Percentiles rank a stretch among this genome's conserved stretches.
These are phyloP conservation scores for Macrotyloma uniflorum DNA, from an alignment of 306 rosid species.

Conservation along the genomic window DNA sequence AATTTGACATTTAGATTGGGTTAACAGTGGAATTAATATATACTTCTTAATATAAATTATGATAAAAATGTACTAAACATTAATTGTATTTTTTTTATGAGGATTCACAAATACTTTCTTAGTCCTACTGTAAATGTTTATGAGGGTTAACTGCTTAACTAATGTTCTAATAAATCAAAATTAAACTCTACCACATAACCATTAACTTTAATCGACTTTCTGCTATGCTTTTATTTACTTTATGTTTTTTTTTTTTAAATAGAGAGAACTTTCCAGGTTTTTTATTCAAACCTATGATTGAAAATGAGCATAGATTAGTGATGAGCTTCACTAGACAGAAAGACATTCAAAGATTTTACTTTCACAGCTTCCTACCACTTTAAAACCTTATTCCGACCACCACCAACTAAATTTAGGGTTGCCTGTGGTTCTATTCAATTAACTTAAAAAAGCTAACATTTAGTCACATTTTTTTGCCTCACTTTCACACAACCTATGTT, in stretches of 20 bases:
- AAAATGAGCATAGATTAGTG: background rate
- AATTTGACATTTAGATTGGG: background rate
- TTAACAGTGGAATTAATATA: background rate
- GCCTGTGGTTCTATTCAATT: slow-evolving; percentile 33
- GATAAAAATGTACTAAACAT: too few relatives aligned
- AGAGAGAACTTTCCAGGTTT: background rate
- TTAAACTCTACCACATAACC: background rate
- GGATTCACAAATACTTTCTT: too few relatives aligned
- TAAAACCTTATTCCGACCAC: slow-evolving; percentile 43
- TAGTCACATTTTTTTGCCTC: background rate
- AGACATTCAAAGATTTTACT: slow-evolving; percentile 50
- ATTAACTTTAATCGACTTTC: background rate
- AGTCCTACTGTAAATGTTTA: too few relatives aligned
- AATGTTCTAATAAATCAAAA: background rate
- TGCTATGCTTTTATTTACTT: slow-evolving; percentile 23
- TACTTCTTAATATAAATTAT: too few relatives aligned
- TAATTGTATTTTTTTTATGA: too few relatives aligned
- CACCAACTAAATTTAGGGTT: slow-evolving; percentile 33
- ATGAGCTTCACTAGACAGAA: slow-evolving; percentile 48
- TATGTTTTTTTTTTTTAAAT: background rate
- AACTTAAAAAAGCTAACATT: slow-evolving; percentile 37
- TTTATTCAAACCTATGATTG: slow-evolving; percentile 33
- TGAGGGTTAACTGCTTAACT: too few relatives aligned
- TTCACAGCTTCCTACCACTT: slow-evolving; percentile 37
- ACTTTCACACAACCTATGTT: background rate